Percentiles rank a stretch among this genome's conserved stretches.
Evolutionary conservation across 495 filamentous ascomycete species (phyloP).

Genomic region (Halenospora varia): DNA sequence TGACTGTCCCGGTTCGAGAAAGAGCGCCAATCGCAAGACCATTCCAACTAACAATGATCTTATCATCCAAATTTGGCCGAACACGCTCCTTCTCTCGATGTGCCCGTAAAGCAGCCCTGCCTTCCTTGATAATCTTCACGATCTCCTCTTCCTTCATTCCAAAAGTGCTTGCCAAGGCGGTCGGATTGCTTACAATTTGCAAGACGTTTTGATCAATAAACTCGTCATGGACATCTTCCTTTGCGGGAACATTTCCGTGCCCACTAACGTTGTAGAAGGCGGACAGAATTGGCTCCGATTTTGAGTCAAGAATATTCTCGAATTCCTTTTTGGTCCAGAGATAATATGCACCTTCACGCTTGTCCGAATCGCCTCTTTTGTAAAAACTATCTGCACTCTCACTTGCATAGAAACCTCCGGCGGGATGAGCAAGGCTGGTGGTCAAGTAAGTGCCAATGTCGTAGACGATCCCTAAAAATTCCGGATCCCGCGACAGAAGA

Average conservation of each 20-base stretch:
- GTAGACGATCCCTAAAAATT: conserved; percentile 75
- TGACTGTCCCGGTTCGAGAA: conserved; percentile 64
- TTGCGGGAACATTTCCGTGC: conserved; percentile 81
- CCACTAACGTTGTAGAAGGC: conserved; percentile 83
- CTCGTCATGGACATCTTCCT: conserved; percentile 87
- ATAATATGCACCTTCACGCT: conserved; percentile 92
- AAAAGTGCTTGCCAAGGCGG: conserved; percentile 71
- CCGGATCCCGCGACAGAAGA: conserved; percentile 61
- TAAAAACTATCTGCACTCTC: conserved; percentile 92
- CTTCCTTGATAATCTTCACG: conserved; percentile 60
- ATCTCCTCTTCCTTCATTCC: conserved; percentile 73
- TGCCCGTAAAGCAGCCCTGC: conserved; percentile 64
- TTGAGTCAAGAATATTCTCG: conserved; percentile 66
- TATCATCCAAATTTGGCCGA: conserved; percentile 83
- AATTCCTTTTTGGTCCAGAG: conserved; percentile 91
- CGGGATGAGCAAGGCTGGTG: conserved; percentile 57
- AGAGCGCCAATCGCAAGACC: conserved; percentile 85
- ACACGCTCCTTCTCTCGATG: conserved; percentile 73
- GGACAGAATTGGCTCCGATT: conserved; percentile 70
- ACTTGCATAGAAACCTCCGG: conserved; percentile 80
- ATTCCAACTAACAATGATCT: conserved; percentile 85
- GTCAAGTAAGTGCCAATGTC: conserved; percentile 81
- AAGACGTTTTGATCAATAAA: conserved; percentile 79
- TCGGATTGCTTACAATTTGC: conserved; percentile 46
- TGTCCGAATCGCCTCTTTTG: conserved; percentile 69